Percentiles rank a stretch among this genome's conserved stretches.
Evolutionary conservation across 306 rosid species (phyloP).

Genomic region (Alnus glutinosa): DNA sequence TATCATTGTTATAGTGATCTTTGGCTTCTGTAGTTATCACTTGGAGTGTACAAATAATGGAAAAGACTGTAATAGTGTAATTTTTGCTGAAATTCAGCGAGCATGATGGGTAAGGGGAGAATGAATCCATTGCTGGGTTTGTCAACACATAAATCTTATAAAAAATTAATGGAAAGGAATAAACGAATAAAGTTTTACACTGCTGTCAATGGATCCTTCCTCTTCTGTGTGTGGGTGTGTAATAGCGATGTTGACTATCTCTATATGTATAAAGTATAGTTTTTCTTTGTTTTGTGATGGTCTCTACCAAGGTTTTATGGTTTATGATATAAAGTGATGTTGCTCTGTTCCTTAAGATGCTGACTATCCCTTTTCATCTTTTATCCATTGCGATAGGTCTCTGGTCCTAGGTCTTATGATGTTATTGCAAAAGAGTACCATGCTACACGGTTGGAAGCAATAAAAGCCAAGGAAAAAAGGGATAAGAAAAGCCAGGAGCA

Average conservation of each 20-base stretch:
- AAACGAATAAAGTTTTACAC: not conserved
- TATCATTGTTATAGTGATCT: too few species aligned
- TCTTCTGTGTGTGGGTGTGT: not conserved
- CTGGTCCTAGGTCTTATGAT: slow-evolving; percentile 68
- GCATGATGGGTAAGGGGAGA: not conserved
- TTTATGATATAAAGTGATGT: not conserved
- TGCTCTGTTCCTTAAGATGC: slow-evolving; percentile 4
- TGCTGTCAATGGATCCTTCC: not conserved
- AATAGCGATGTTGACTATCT: not conserved
- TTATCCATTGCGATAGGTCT: slow-evolving; percentile 43
- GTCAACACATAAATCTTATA: not conserved
- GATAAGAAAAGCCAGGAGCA: slow-evolving; percentile 75
- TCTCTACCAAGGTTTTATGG: not conserved
- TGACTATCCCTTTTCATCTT: slow-evolving; percentile 21
- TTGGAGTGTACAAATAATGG: too few species aligned
- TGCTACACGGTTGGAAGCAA: slow-evolving; percentile 82
- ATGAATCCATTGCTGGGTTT: not conserved
- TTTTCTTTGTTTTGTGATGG: not conserved
- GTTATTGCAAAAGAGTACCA: slow-evolving; percentile 76
- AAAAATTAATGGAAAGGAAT: not conserved
- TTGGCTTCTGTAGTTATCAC: too few species aligned
- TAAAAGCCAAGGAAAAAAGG: slow-evolving; percentile 66
- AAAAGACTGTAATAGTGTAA: too few species aligned
- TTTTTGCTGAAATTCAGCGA: too few species aligned
- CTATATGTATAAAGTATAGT: not conserved